These are phyloP conservation scores for Aspergillus felis DNA, from an alignment of 2,329 filamentous ascomycete genomes.

Conservation along the genomic window DNA sequence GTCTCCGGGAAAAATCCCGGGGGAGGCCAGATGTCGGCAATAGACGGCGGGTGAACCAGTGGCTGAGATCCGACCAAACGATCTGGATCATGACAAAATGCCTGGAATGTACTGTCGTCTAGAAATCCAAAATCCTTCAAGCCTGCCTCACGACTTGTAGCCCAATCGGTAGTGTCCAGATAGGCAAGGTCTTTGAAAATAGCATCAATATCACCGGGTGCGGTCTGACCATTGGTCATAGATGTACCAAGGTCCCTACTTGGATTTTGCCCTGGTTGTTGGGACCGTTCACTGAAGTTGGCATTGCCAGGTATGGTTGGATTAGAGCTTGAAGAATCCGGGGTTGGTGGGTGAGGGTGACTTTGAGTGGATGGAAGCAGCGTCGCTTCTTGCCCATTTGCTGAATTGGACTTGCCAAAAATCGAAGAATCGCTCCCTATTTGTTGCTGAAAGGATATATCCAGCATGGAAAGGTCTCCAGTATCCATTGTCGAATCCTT, in stretches of 20 bases:
- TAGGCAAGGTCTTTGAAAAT: conserved; percentile 46
- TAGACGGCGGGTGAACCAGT: conserved; percentile 36
- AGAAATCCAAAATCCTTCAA: conserved; percentile 43
- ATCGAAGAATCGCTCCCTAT: conserved; percentile 7
- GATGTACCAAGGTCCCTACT: conserved; percentile 3
- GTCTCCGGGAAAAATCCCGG: conserved; percentile 41
- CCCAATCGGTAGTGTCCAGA: conserved; percentile 44
- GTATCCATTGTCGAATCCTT: conserved; percentile 30
- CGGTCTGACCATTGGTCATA: conserved; percentile 1
- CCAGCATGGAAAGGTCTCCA: conserved; percentile 22
- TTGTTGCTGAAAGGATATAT: conserved; percentile 16
- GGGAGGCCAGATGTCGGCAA: conserved; percentile 42
- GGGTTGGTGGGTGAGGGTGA: conserved; percentile 27
- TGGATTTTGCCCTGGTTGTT: conserved; percentile 7
- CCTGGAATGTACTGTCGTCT: conserved; percentile 43
- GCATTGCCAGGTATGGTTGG: conserved; percentile 13
- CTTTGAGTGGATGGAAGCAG: conserved; percentile 7
- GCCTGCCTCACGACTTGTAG: conserved; percentile 37
- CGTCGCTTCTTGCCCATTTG: conserved; percentile 17
- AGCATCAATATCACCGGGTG: conserved; percentile 35
- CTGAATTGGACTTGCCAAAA: conserved; percentile 20
- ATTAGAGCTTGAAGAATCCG: conserved; percentile 32
- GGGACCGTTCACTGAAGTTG: conserved; percentile 13
- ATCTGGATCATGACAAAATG: conserved; percentile 44
- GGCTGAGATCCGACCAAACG: conserved; percentile 35